Evolutionary conservation across 176 grass and related monocot species (phyloP).

Genomic region (Zoysia pacifica): DNA sequence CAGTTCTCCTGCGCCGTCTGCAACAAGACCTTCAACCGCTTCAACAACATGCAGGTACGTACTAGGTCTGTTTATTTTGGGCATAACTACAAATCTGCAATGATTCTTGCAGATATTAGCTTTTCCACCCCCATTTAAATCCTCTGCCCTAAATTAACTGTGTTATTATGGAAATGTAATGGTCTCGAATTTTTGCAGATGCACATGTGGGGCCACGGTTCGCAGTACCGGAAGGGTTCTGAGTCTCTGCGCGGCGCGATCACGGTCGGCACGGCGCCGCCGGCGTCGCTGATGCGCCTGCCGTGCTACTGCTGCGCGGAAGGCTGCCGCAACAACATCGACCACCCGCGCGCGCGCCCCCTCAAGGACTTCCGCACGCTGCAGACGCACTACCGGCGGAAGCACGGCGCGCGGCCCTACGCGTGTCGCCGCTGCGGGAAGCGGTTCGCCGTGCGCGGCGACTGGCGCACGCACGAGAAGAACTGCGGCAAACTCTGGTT

Average conservation of each 20-base stretch:
- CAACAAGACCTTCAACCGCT: slow-evolving; percentile 90
- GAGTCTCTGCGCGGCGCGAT: slow-evolving; percentile 63
- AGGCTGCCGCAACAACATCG: slow-evolving; percentile 81
- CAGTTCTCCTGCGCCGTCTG: slow-evolving; percentile 96
- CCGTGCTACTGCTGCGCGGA: slow-evolving; percentile 94
- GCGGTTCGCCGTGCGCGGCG: slow-evolving; percentile 80
- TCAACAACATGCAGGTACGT: slow-evolving; percentile 95
- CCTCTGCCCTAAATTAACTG: neutral
- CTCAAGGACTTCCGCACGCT: slow-evolving; percentile 94
- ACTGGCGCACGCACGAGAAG: slow-evolving; percentile 96
- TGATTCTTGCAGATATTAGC: neutral
- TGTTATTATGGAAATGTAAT: too few species aligned
- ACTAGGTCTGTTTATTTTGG: neutral
- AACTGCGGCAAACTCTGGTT: slow-evolving; percentile 94
- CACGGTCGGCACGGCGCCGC: slow-evolving; percentile 33
- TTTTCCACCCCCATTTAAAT: neutral
- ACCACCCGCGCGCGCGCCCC: slow-evolving; percentile 67
- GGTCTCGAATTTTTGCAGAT: slow-evolving; percentile 44
- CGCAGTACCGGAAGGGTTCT: slow-evolving; percentile 75
- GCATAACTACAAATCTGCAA: neutral
- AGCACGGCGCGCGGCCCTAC: slow-evolving; percentile 79
- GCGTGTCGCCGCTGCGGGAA: slow-evolving; percentile 79
- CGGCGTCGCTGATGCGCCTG: slow-evolving; percentile 57
- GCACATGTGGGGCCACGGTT: slow-evolving; percentile 99
- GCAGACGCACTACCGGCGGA: slow-evolving; percentile 85